Conservation (phyloP, 345 rosid genomes). For the Orychophragmus violaceus region DNA sequence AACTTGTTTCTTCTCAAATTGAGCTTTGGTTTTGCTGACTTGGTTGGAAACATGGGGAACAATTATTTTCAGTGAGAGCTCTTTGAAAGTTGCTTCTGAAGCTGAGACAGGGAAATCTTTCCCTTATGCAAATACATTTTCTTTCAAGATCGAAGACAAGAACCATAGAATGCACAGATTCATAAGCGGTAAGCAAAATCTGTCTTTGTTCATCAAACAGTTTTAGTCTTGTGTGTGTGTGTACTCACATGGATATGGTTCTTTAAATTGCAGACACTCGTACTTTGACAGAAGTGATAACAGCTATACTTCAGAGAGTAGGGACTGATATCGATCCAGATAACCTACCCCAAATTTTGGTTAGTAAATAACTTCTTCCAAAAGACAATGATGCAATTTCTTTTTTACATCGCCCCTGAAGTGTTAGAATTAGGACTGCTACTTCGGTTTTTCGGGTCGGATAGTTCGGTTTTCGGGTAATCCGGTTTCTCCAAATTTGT, state of each 20-base stretch:
- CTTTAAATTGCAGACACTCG: constrained; percentile 51
- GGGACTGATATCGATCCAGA: constrained; percentile 78
- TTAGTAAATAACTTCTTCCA: constrained; percentile 12
- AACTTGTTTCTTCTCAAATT: constrained; percentile 7
- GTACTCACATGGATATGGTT: constrained; percentile 18
- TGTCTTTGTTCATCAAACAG: constrained; percentile 4
- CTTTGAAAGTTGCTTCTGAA: constrained; percentile 76
- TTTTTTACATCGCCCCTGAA: background rate
- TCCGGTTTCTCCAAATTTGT: too few species aligned
- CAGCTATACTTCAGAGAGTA: constrained; percentile 79
- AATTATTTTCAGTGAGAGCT: constrained; percentile 57
- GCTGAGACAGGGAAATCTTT: constrained; percentile 61
- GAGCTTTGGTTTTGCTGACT: background rate
- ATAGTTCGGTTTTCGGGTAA: too few species aligned
- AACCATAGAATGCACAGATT: constrained; percentile 89
- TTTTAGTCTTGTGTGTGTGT: background rate
- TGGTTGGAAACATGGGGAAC: background rate
- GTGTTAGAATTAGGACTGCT: too few species aligned
- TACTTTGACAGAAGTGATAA: constrained; percentile 69
- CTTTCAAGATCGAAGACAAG: constrained; percentile 85
- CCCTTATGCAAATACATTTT: constrained; percentile 47
- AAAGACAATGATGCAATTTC: background rate
- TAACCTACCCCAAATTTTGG: constrained; percentile 83
- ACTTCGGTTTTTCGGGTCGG: too few species aligned
- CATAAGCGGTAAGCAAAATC: constrained; percentile 52